A percentile compares a stretch with the other conserved stretches of the same genome.
Evolutionary conservation across 2,329 filamentous ascomycete species (phyloP).

Genomic region (Ascomycota sp.): DNA sequence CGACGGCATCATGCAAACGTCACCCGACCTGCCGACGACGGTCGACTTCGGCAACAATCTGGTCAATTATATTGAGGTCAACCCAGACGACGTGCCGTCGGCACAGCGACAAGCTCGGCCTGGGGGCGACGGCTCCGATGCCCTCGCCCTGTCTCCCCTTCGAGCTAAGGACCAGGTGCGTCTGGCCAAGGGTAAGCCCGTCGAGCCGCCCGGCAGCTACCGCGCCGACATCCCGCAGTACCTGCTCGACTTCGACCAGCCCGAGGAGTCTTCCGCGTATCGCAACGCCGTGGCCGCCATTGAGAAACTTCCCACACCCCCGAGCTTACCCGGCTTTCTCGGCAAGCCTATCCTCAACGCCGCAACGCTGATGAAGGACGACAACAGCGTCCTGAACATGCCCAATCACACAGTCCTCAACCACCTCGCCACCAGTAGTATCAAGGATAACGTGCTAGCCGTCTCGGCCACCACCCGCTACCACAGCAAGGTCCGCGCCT

Average conservation of each 20-base stretch:
- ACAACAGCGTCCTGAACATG: conserved; percentile 89
- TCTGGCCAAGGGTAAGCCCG: conserved; percentile 30
- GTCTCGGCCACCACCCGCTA: conserved; percentile 96
- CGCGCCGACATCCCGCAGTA: conserved; percentile 60
- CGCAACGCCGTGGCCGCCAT: conserved; percentile 53
- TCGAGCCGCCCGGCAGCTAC: conserved; percentile 36
- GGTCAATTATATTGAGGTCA: conserved; percentile 95
- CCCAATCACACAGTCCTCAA: conserved; percentile 95
- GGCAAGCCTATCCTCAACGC: conserved; percentile 89
- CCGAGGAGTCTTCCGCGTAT: conserved; percentile 55
- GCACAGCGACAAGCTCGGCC: conserved; percentile 7
- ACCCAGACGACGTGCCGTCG: conserved; percentile 41
- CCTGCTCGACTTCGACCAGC: conserved; percentile 64
- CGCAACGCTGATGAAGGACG: conserved; percentile 80
- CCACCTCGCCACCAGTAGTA: conserved; percentile 89
- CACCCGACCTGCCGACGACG: conserved; percentile 68
- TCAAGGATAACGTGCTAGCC: conserved; percentile 85
- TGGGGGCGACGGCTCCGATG: conserved; percentile 2
- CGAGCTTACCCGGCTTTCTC: conserved; percentile 70
- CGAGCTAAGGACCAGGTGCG: conserved; percentile 20
- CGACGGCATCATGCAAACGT: conserved; percentile 80
- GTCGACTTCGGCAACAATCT: conserved; percentile 96
- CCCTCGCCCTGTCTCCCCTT: conserved; percentile 1
- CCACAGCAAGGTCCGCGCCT: conserved; percentile 55
- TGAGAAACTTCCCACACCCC: conserved; percentile 60